Base-by-base conservation (phyloP, 441 rosid species). In the Adansonia grandidieri region DNA sequence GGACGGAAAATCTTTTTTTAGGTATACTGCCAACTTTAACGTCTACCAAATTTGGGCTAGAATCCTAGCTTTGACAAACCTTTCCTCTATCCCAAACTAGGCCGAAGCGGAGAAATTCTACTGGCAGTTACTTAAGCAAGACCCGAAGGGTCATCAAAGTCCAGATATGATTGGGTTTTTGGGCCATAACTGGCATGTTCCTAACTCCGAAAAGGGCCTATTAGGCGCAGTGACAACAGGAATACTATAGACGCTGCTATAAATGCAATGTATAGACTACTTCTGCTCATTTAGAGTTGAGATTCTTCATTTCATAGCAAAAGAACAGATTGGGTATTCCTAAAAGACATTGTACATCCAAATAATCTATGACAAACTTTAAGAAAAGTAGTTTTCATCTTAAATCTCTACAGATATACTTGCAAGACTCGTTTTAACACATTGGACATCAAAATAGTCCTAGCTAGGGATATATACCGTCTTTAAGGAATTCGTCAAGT, bases 271-370 rank as follows among this genome's bases (percentile, higher is more conserved):
- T 45, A 1, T 42, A n/a, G 54, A 11, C 56, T 47, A 68, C 73
- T 47, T 20, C 73, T 68, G 72, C 19, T 68, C 1, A 68, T 68
- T 68, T 68, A 68, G 73, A 47, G 56, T 11, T 68, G 73, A 68
- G 56, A 68, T 47, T 68, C 73, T 47, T 68, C 73, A 68, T 68
- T 68, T 20, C 17, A 3, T 68, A 45, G 20, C 73, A 45, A 45
- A 67, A 67, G 53, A 67, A 67, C 54, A 67, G 15, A 1, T 42
- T 66, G 54, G 24, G 53, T 60, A 20, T 60, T 11, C 62, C 63
- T 40, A 32, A 32, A 32, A 32, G 37, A 32, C 37, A 1, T 32
- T 32, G 37, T 32, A 32, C 37, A 32, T 32, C 37, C 37, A 32
- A 32, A 32, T 32, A 32, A 32, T 32, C 37, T 17, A 9, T 19